Base-by-base conservation (phyloP, 345 rosid genomes). In the Crucihimalaya himalaica region DNA sequence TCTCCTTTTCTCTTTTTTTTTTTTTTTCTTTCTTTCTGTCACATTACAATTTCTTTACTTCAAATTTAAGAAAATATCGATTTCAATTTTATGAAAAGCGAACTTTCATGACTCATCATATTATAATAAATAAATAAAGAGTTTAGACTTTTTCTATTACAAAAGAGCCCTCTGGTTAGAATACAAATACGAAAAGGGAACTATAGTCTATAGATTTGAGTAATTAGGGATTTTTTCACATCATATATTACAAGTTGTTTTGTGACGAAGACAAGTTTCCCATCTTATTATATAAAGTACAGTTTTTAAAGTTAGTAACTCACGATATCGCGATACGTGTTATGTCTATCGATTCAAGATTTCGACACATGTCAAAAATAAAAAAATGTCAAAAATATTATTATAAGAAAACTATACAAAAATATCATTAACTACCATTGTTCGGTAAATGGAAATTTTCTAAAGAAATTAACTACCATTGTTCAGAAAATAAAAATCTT, bases 11-110 rank as follows among this genome's bases (percentile, higher is more conserved):
- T 54, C 37, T 59, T 13, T 40, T 1, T 31, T 28, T n/a, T n/a
- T 11, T 37, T 37, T 0, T 31, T 28, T 7, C 2, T 74, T 65
- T 40, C 56, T 60, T 54, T 61, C 18, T 47, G 4, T 50, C 63
- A 60, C 74, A 31, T 23, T 16, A 75, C 57, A 31, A 62, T 61
- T 68, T 61, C 69, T 60, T 75, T 60, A 61, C 74, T 68, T 75
- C 52, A 29, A 58, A 61, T 52, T 25, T 42, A 68, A 61, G 74
- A 32, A 52, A 51, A 21, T n/a, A 23, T 37, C 40, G 32, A 68
- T 61, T 52, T 61, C 6, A 45, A 16, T 75, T 68, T 68, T 28
- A 31, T 75, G 69, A 19, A 52, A 68, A 75, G 79, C 79, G 61
- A 64, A 52, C 42, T 42, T 51, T 10, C 37, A 37, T 68, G 68